Conservation (phyloP, 2,329 filamentous ascomycete genomes). For the Sclerotiophoma versabilis region DNA sequence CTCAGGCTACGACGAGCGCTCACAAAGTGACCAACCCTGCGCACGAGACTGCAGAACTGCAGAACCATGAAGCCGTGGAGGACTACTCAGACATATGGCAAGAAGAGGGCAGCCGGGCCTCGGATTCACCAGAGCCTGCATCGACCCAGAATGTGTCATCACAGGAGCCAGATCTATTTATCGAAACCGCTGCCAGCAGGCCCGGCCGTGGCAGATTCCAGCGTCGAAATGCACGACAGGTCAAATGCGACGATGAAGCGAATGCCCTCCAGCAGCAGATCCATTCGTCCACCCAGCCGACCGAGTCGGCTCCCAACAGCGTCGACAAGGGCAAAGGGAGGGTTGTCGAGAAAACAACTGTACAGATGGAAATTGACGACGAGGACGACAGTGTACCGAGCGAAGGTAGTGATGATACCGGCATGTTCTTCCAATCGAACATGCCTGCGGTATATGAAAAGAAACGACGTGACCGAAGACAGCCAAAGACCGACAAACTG, state of each 20-base stretch:
- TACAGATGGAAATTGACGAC: conserved; percentile 15
- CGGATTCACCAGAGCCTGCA: conserved; percentile 20
- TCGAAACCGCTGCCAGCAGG: conserved; percentile 35
- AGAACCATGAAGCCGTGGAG: conserved; percentile 12
- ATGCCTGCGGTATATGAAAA: conserved; percentile 37
- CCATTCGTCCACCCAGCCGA: conserved; percentile 9
- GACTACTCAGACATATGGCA: conserved; percentile 55
- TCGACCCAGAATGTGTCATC: conserved; percentile 1
- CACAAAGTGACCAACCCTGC: background rate
- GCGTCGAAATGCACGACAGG: conserved; percentile 48
- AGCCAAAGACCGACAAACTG: conserved; percentile 34
- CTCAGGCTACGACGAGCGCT: background rate
- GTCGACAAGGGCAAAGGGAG: conserved; percentile 27
- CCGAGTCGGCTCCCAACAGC: background rate
- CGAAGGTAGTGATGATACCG: conserved; percentile 46
- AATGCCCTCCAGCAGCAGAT: conserved; percentile 35
- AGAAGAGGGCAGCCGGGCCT: conserved; percentile 55
- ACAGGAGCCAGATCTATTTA: conserved; percentile 40
- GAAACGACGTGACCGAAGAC: conserved; percentile 33
- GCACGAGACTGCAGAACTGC: background rate
- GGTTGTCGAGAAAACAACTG: conserved; percentile 8
- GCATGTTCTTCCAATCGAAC: conserved; percentile 48
- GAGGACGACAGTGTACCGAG: conserved; percentile 29
- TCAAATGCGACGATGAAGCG: conserved; percentile 49
- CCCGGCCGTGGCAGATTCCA: conserved; percentile 53